Conservation (phyloP, 2,329 filamentous ascomycete genomes). For the Pseudocercospora pini-densiflorae region DNA sequence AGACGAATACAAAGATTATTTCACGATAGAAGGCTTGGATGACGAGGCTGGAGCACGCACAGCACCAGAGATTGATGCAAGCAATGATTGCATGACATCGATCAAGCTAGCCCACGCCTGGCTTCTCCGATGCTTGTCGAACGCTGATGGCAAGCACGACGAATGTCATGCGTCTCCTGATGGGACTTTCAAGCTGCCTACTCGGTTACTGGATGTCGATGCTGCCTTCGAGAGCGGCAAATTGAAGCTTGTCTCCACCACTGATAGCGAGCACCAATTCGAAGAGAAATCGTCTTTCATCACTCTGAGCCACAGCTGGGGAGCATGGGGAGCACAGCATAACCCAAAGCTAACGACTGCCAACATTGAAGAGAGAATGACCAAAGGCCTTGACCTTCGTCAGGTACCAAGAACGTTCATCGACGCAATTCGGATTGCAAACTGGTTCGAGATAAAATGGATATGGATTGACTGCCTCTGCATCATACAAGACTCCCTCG, state of each 20-base stretch:
- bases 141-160: not conserved
- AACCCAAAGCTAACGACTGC: not conserved
- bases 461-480: constrained; percentile 17
- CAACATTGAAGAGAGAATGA: not conserved
- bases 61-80: not conserved
- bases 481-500: constrained; percentile 14
- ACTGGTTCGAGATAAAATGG: not conserved
- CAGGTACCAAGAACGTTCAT: not conserved
- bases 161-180: not conserved
- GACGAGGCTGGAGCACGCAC: not conserved
- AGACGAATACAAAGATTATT: not conserved
- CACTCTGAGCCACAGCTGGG: not conserved
- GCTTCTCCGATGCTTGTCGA: not conserved
- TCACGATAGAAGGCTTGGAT: not conserved
- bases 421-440: not conserved
- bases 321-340: not conserved
- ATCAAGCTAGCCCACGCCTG: not conserved
- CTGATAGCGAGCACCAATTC: not conserved
- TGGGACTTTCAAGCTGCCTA: not conserved
- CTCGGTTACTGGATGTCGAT: not conserved
- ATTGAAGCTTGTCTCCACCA: not conserved
- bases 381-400: not conserved
- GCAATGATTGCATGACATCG: not conserved
- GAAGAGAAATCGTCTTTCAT: not conserved
- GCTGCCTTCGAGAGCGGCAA: not conserved